Conservation (phyloP, 1,284 basidiomycete species). For the Hymenochaete sp. region DNA sequence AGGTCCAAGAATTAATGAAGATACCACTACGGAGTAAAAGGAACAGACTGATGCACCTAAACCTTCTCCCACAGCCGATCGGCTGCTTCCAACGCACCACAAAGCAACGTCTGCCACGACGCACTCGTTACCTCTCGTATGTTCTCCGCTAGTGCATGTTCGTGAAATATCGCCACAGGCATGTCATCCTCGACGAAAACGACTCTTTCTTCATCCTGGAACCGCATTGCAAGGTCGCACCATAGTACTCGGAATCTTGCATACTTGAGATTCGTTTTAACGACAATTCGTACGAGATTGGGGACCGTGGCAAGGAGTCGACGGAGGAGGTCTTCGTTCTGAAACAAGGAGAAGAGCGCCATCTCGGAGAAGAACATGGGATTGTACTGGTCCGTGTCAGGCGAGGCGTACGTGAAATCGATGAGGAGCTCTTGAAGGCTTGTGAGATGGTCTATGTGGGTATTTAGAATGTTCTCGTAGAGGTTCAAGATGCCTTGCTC, state of each 20-base stretch:
- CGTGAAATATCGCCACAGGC: too few relatives aligned
- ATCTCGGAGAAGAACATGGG: slow-evolving; percentile 2
- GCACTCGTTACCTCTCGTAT: not conserved
- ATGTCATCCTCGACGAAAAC: too few relatives aligned
- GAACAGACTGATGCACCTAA: too few relatives aligned
- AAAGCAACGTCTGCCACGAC: slow-evolving; percentile 1
- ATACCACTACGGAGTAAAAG: too few relatives aligned
- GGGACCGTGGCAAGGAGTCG: slow-evolving; percentile 1
- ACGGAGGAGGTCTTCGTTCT: slow-evolving; percentile 5
- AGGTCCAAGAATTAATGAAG: too few relatives aligned
- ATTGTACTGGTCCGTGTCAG: slow-evolving; percentile 2
- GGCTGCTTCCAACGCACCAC: not conserved
- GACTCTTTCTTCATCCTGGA: slow-evolving; percentile 4
- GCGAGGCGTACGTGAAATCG: slow-evolving; percentile 7
- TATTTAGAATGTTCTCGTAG: slow-evolving; percentile 1
- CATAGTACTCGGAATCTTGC: slow-evolving; percentile 7
- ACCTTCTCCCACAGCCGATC: slow-evolving; percentile 4
- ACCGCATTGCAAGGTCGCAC: not conserved
- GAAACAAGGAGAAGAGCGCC: slow-evolving; percentile 1
- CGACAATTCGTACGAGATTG: slow-evolving; percentile 3
- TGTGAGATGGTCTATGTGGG: slow-evolving; percentile 5
- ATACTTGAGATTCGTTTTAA: slow-evolving; percentile 3
- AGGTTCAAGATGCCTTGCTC: not conserved
- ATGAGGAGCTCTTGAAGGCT: slow-evolving; percentile 8
- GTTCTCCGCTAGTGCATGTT: not conserved